Conservation (phyloP, 2,329 filamentous ascomycete genomes). For the Mycosphaerelloides madeirae region DNA sequence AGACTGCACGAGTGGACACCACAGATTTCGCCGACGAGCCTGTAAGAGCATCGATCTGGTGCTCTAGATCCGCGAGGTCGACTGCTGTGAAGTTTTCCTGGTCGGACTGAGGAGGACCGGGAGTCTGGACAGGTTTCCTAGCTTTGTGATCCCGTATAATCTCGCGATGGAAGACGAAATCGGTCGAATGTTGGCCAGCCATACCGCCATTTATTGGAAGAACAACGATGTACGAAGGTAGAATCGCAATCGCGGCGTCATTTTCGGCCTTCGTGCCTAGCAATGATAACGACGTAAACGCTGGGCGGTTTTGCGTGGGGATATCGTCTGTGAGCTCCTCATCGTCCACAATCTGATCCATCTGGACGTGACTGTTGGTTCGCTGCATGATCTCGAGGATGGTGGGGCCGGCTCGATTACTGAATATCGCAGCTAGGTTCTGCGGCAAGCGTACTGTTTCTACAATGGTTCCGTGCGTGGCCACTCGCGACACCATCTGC, state of each 20-base stretch:
- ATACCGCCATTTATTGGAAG: neutral
- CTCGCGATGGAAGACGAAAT: constrained; percentile 3
- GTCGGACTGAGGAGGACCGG: too few species aligned
- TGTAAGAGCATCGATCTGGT: too few species aligned
- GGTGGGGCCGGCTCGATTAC: constrained; percentile 12
- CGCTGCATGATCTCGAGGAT: constrained; percentile 30
- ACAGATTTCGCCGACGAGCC: too few species aligned
- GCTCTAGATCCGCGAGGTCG: too few species aligned
- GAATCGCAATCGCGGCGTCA: constrained; percentile 2
- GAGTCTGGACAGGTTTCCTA: too few species aligned
- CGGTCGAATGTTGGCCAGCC: neutral
- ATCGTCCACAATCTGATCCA: constrained; percentile 1
- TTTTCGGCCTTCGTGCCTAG: constrained; percentile 1
- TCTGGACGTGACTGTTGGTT: constrained; percentile 28
- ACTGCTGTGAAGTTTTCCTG: too few species aligned
- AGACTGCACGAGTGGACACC: too few species aligned
- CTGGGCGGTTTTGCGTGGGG: neutral
- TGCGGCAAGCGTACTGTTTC: constrained; percentile 22
- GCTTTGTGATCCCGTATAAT: too few species aligned
- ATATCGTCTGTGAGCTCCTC: neutral
- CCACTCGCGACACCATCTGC: constrained; percentile 7
- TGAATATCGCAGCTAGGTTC: constrained; percentile 17
- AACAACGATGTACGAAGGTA: constrained; percentile 6
- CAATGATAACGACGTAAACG: neutral
- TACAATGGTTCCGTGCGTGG: constrained; percentile 14